A percentile compares a stretch with the other conserved stretches of the same genome.
phyloP scores from a whole-genome alignment of 169 alveolate genomes.

The Plasmodium gaboni region DNA sequence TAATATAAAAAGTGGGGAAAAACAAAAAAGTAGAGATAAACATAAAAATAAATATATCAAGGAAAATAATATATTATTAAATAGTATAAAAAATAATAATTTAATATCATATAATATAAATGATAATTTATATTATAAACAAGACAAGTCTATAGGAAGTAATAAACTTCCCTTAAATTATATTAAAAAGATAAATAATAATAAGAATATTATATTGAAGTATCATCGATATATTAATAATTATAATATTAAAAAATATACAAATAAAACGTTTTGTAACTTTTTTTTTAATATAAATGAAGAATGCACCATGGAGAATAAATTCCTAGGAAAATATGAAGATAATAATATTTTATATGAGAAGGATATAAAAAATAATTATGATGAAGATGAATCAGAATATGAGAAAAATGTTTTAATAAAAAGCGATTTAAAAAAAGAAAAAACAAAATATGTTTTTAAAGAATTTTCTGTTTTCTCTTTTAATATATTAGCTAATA shows the following conservation, averaged over 20 bases:
- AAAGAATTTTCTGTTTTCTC: constrained; percentile 69
- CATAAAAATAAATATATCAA: neutral
- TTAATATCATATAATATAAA: too few species aligned
- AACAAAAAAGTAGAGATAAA: too few species aligned
- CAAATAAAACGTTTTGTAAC: neutral
- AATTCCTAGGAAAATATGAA: too few species aligned
- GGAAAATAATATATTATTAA: neutral
- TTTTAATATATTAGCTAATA: constrained; percentile 84
- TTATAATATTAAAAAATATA: neutral
- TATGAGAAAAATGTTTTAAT: neutral
- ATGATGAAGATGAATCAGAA: neutral
- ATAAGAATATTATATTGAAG: neutral
- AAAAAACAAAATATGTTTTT: constrained; percentile 32
- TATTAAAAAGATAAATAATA: neutral
- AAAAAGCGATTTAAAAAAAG: neutral
- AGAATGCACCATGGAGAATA: constrained; percentile 1
- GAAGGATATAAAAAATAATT: neutral
- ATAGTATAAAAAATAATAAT: neutral
- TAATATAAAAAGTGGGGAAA: too few species aligned
- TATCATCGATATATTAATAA: neutral
- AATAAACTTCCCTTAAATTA: too few species aligned
- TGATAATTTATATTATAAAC: too few species aligned
- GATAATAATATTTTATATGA: too few species aligned
- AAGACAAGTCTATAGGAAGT: too few species aligned
- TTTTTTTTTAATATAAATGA: neutral